A percentile compares a stretch with the other conserved stretches of the same genome.
Evolutionary conservation across 202 grass and related monocot genomes (phyloP).

Genomic region (Elaeis oleifera): DNA sequence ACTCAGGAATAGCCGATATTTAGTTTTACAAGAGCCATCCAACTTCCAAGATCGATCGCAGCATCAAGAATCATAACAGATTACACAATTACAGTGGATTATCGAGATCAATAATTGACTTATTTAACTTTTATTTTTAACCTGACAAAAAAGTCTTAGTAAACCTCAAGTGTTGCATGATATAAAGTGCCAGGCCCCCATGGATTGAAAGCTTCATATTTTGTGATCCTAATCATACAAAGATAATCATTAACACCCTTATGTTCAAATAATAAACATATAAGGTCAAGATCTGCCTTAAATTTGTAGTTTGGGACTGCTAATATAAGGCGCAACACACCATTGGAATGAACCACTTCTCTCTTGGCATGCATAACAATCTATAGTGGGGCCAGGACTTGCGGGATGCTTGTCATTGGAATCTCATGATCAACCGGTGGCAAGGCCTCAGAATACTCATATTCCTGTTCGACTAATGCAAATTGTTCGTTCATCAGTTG

Average conservation of each 20-base stretch:
- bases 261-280: background rate
- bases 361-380: conserved; percentile 16
- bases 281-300: no score
- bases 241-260: background rate
- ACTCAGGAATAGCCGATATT: no score
- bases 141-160: background rate
- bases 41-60: no score
- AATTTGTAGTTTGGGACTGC: no score
- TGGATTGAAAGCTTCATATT: conserved; percentile 25
- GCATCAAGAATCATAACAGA: no score
- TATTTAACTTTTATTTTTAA: no score
- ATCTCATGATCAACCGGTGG: background rate
- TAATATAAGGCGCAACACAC: background rate
- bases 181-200: conserved; percentile 23
- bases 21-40: no score
- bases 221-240: background rate
- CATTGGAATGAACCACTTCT: conserved; percentile 21
- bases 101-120: no score
- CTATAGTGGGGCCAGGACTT: background rate
- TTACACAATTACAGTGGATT: no score
- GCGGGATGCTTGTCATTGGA: no score
- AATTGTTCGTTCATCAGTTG: no score
- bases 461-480: background rate
- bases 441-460: no score
- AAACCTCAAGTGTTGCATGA: conserved; percentile 31